Base-by-base conservation (phyloP, 1,284 basidiomycete species). In the Sanghuangporus baumii region DNA sequence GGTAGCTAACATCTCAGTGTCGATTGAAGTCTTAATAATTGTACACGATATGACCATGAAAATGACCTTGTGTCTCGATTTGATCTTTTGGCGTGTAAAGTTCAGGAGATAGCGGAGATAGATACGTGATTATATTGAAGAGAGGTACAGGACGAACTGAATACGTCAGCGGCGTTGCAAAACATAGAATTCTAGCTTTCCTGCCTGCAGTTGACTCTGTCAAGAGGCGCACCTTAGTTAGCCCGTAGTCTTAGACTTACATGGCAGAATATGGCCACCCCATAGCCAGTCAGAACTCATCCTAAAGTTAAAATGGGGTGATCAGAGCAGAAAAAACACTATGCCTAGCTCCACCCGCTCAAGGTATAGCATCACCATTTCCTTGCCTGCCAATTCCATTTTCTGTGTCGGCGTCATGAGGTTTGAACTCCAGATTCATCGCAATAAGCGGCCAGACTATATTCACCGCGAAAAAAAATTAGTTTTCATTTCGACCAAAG, bases 371-470 rank as follows among this genome's bases (percentile, higher is more conserved):
- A 41, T 57, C 55, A 20, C 43, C 38, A 31, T 34, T 52, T 38
- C 40, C 47, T 60, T 64, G 59, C 40, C 31, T 40, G 16, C 12
- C 38, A 11, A 57, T 59, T 1, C 54, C 55, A 20, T 18, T 54
- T n/a, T 31, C 46, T 16, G 56, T 34, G n/a, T 62, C 56, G n/a
- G 41, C 38, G 26, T 6, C 60, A 18, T 43, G 55, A 20, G 82
- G 79, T 60, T 79, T 82, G 69, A 85, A 87, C 66, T 87, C 87
- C n/a, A 89, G 74, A 65, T 83, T 82, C 58, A 81, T 78, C 0
- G 83, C 80, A 66, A 89, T 88, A 52, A 81, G 72, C 0, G 87
- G 87, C 87, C 88, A 89, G 3, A 89, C 87, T 89, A 58, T 14
- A 38, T 11, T 18, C 46, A 23, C 14, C 37, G 43, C 18, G 36